These are phyloP conservation scores for Ganoderma sp. DNA, from an alignment of 1,284 basidiomycete genomes.

Conservation along the genomic window DNA sequence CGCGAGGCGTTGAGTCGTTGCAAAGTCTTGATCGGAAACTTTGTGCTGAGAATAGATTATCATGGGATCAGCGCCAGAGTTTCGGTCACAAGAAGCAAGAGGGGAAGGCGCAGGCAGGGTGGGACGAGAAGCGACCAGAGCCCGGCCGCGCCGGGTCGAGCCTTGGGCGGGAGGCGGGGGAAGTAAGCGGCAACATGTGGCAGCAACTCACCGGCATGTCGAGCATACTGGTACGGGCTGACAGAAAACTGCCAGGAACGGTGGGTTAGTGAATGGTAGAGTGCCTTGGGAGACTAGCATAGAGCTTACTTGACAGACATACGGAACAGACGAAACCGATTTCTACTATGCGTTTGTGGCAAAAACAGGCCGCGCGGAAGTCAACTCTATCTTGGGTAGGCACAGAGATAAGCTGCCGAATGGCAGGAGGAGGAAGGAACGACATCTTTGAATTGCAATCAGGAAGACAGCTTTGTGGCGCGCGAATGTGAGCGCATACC, in stretches of 20 bases:
- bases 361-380: constrained; percentile 98
- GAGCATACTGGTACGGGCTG: constrained; percentile 91
- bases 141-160: constrained; percentile 11
- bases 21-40: constrained; percentile 89
- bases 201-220: constrained; percentile 77
- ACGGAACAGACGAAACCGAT: constrained; percentile 98
- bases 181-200: constrained; percentile 13
- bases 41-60: constrained; percentile 62
- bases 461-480: not conserved
- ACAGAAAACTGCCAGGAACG: constrained; percentile 62
- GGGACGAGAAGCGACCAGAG: constrained; percentile 24
- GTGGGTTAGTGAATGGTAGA: constrained; percentile 6
- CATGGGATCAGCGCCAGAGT: constrained; percentile 14
- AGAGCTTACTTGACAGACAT: constrained; percentile 85
- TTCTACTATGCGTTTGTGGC: constrained; percentile 96
- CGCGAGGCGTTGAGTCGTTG: constrained; percentile 75
- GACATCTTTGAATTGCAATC: constrained; percentile 67
- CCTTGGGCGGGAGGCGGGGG: not conserved
- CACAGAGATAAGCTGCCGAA: constrained; percentile 80
- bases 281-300: constrained; percentile 8
- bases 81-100: not conserved
- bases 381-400: constrained; percentile 96
- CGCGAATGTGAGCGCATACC: constrained; percentile 45
- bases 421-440: constrained; percentile 84
- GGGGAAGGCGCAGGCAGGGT: not conserved